These are phyloP conservation scores for Lactifluus subvellereus DNA, from an alignment of 768 basidiomycete genomes.

Conservation along the genomic window DNA sequence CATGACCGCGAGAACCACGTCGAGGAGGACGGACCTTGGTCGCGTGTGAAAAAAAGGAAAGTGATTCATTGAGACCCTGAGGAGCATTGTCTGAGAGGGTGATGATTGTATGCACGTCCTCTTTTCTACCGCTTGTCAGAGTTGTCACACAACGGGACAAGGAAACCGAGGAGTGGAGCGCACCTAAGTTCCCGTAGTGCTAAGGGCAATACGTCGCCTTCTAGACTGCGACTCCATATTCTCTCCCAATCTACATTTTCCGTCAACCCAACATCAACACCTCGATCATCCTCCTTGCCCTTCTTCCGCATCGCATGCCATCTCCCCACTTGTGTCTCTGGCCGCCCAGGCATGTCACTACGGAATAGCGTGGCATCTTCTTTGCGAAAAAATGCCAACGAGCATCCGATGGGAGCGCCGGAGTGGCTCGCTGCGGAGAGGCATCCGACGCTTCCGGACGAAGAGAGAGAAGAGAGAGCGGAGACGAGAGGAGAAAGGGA, in stretches of 20 bases:
- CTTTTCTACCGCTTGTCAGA: conserved; percentile 18
- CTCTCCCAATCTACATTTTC: conserved; percentile 44
- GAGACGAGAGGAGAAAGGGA: conserved; percentile 33
- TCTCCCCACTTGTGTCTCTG: conserved; percentile 60
- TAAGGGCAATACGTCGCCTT: conserved; percentile 32
- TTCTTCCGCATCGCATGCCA: conserved; percentile 56
- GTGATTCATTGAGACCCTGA: conserved; percentile 46
- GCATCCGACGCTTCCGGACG: conserved; percentile 47
- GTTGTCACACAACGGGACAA: neutral
- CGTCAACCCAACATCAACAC: conserved; percentile 4
- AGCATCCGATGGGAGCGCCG: conserved; percentile 41
- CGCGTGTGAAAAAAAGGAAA: conserved; percentile 40
- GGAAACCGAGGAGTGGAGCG: conserved; percentile 13
- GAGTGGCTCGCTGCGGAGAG: conserved; percentile 45
- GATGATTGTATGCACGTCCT: conserved; percentile 35
- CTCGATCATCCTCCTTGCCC: neutral
- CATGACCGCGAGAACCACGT: neutral
- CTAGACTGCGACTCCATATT: conserved; percentile 39
- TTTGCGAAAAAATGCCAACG: conserved; percentile 50
- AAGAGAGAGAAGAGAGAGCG: conserved; percentile 25
- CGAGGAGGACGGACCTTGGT: conserved; percentile 40
- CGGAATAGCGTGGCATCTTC: conserved; percentile 44
- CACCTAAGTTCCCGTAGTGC: conserved; percentile 39
- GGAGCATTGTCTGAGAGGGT: conserved; percentile 55
- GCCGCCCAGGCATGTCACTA: conserved; percentile 56